Conservation (phyloP, 1,284 basidiomycete species). For the Vanrija sp. region DNA sequence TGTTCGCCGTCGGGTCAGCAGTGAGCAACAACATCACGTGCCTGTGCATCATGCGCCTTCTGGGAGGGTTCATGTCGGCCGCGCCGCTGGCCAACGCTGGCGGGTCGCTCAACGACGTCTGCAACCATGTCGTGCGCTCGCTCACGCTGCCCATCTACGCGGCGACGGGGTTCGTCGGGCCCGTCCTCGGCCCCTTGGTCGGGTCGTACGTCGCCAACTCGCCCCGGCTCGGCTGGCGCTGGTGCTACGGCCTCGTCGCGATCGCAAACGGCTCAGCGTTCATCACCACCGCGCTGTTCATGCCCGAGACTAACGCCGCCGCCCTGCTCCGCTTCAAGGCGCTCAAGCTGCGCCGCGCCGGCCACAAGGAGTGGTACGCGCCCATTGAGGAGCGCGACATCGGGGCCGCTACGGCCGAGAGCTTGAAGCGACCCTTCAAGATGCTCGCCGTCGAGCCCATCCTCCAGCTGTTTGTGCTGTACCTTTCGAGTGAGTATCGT, state of each 20-base stretch:
- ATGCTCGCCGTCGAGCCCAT: conserved; percentile 25
- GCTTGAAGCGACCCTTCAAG: conserved; percentile 23
- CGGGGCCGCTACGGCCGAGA: conserved; percentile 17
- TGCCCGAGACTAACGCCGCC: conserved; percentile 26
- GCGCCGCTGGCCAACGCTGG: conserved; percentile 26
- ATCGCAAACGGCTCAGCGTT: conserved; percentile 26
- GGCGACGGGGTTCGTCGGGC: conserved; percentile 24
- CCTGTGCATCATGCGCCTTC: conserved; percentile 22
- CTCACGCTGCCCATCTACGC: conserved; percentile 22
- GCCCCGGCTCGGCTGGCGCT: conserved; percentile 21
- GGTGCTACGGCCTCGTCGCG: conserved; percentile 25
- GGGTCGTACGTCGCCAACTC: conserved; percentile 12
- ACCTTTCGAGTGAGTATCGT: conserved; percentile 20
- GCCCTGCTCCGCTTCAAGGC: conserved; percentile 27
- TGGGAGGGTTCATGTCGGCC: conserved; percentile 24
- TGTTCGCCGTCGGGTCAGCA: conserved; percentile 23
- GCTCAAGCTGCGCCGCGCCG: conserved; percentile 14
- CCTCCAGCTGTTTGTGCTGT: conserved; percentile 24
- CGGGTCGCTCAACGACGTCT: conserved; percentile 25
- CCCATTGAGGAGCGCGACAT: conserved; percentile 25
- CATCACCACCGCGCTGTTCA: conserved; percentile 15
- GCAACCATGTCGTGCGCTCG: conserved; percentile 19
- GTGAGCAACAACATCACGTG: conserved; percentile 14
- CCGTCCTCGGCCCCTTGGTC: conserved; percentile 17
- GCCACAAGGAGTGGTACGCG: conserved; percentile 21